Percentiles rank a stretch among this genome's conserved stretches.
These are phyloP conservation scores for Artomyces pyxidatus DNA, from an alignment of 768 basidiomycete species.

Conservation along the genomic window DNA sequence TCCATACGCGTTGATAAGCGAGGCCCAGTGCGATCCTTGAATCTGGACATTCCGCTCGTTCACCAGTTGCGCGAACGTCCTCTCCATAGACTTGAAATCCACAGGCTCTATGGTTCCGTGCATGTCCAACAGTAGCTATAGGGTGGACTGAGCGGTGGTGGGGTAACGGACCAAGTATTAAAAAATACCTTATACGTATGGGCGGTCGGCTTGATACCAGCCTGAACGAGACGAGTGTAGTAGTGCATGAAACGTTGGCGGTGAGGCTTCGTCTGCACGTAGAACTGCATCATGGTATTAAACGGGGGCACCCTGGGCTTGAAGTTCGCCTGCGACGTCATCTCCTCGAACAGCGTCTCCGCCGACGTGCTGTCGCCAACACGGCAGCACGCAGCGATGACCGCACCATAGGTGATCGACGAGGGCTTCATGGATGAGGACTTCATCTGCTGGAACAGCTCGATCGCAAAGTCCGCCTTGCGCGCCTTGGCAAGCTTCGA, in stretches of 20 bases:
- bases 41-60: slow-evolving; percentile 37
- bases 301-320: slow-evolving; percentile 88
- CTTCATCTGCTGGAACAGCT: slow-evolving; percentile 87
- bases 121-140: slow-evolving; percentile 77
- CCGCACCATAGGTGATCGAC: slow-evolving; percentile 90
- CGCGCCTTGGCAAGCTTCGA: slow-evolving; percentile 92
- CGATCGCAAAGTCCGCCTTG: slow-evolving; percentile 83
- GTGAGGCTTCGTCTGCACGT: slow-evolving; percentile 84
- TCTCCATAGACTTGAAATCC: slow-evolving; percentile 63
- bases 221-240: slow-evolving; percentile 54
- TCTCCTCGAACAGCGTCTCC: slow-evolving; percentile 78
- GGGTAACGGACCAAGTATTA: background rate
- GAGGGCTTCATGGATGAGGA: slow-evolving; percentile 49
- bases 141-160: slow-evolving; percentile 5
- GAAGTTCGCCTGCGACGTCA: slow-evolving; percentile 66
- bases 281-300: slow-evolving; percentile 99
- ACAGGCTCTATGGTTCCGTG: slow-evolving; percentile 84
- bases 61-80: slow-evolving; percentile 54
- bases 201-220: slow-evolving; percentile 63
- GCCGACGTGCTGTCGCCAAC: slow-evolving; percentile 84
- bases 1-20: slow-evolving; percentile 85
- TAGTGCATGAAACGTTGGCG: slow-evolving; percentile 69
- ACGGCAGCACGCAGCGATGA: slow-evolving; percentile 89
- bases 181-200: slow-evolving; percentile 86
- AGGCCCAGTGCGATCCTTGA: slow-evolving; percentile 66